phyloP scores from a whole-genome alignment of 768 basidiomycete genomes.

The Tubosaeta sp. region DNA sequence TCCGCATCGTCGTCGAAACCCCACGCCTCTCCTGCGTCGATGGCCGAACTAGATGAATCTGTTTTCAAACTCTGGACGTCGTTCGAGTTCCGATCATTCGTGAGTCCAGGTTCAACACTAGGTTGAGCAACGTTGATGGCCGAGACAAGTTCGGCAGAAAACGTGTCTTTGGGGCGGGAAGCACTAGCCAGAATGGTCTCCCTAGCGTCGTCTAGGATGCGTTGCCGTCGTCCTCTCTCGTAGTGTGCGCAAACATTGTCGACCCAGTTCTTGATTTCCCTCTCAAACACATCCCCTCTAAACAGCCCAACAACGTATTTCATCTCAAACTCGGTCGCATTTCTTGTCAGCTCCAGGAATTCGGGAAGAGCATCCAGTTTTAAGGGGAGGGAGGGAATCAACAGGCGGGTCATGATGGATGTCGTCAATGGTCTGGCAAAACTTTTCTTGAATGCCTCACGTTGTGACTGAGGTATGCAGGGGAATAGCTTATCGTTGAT shows the following conservation, averaged over 20 bases:
- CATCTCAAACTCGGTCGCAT: slow-evolving; percentile 67
- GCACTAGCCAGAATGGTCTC: slow-evolving; percentile 42
- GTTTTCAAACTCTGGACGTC: slow-evolving; percentile 33
- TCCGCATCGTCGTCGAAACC: slow-evolving; percentile 49
- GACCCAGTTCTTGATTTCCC: slow-evolving; percentile 63
- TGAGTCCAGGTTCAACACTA: slow-evolving; percentile 1
- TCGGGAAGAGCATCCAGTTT: slow-evolving; percentile 53
- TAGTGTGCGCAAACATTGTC: slow-evolving; percentile 69
- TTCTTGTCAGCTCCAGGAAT: slow-evolving; percentile 54
- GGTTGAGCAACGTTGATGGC: slow-evolving; percentile 1
- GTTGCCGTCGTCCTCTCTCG: slow-evolving; percentile 66
- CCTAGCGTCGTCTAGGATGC: slow-evolving; percentile 62
- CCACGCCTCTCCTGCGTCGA: slow-evolving; percentile 40
- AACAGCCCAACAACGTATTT: slow-evolving; percentile 47
- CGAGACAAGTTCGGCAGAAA: slow-evolving; percentile 20
- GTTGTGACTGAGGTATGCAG: slow-evolving; percentile 46
- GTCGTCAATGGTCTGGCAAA: slow-evolving; percentile 58
- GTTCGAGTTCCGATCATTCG: slow-evolving; percentile 46
- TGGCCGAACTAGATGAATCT: slow-evolving; percentile 21
- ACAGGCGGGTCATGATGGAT: slow-evolving; percentile 59
- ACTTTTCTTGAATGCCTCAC: slow-evolving; percentile 46
- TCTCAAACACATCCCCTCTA: slow-evolving; percentile 44
- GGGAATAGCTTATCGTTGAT: slow-evolving; percentile 55
- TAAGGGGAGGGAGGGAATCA: slow-evolving; percentile 68
- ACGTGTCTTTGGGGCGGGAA: slow-evolving; percentile 19